phyloP scores from a whole-genome alignment of 2,329 filamentous ascomycete species.

The Exserohilum rostratum region DNA sequence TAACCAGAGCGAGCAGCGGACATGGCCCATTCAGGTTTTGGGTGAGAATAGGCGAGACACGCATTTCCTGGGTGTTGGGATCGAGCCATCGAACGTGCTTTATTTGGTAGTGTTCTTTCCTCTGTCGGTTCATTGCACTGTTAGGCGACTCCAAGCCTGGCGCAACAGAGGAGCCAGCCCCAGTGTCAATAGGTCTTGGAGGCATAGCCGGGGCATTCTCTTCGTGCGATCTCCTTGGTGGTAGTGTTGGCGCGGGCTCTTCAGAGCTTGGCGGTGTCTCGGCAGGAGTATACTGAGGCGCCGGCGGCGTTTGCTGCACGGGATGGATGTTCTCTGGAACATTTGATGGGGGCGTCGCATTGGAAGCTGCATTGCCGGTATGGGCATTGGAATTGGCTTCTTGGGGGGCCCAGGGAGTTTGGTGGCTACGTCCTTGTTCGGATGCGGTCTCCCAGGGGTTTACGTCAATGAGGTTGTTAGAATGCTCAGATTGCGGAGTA shows the following conservation, averaged over 20 bases:
- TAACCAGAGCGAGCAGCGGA: constrained; percentile 89
- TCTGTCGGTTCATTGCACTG: constrained; percentile 52
- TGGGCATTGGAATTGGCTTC: too few species aligned
- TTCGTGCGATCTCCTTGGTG: constrained; percentile 42
- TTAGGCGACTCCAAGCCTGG: constrained; percentile 48
- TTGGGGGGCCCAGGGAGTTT: background rate
- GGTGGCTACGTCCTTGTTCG: background rate
- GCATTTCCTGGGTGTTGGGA: constrained; percentile 62
- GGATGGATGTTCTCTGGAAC: constrained; percentile 35
- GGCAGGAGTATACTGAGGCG: constrained; percentile 8
- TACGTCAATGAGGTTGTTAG: constrained; percentile 32
- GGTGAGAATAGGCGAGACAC: constrained; percentile 83
- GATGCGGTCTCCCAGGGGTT: constrained; percentile 35
- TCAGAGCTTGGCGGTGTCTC: constrained; percentile 13
- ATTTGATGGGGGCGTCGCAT: constrained; percentile 32
- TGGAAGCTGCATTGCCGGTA: constrained; percentile 18
- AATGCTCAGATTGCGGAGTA: constrained; percentile 26
- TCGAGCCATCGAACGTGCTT: constrained; percentile 91
- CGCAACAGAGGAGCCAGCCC: constrained; percentile 18
- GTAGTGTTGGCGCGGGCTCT: constrained; percentile 40
- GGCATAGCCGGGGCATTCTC: constrained; percentile 42
- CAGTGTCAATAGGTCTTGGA: constrained; percentile 41
- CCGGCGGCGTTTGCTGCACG: constrained; percentile 24
- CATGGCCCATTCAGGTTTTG: constrained; percentile 96
- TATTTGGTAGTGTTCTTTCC: constrained; percentile 85